Base-by-base conservation (phyloP, 257 asterid genomes). In the Penstemon davidsonii region DNA sequence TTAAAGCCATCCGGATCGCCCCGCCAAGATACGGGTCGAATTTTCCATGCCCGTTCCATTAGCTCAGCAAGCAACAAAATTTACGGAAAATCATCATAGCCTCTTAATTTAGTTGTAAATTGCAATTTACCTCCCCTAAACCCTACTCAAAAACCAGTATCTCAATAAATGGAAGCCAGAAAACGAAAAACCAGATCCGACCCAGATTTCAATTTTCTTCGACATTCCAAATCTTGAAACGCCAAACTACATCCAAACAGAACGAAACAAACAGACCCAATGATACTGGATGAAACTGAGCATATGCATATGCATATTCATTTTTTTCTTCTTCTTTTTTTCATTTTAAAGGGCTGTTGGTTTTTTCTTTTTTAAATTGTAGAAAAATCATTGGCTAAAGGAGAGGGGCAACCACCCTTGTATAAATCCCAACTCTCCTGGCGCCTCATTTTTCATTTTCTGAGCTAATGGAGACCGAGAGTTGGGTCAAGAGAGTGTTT, bases 1-100 rank as follows among this genome's bases (percentile, higher is more conserved):
- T 60, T 75, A 64, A 61, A 40, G 11, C 2, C 71, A 49, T 72
- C 57, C 84, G 82, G 61, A 64, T 36, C 73, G 79, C 84, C 84
- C 72, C 69, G 79, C 82, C 82, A 80, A 80, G 84, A 73, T 74
- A 61, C 64, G 79, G 72, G 64, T 47, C 72, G 52, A 50, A 0
- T 40, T n/a, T 6, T 54, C 74, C 12, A 5, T 41, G n/a, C 74
- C 80, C 77, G 66, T 44, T 56, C 78, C 66, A 59, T 52, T 69
- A 76, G 82, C 85, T 70, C 80, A 73, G 61, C 18, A 37, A 49
- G 68, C 64, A 37, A 3, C 4, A 40, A 42, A 36, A 54, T 52
- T 6, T 1, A 33, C 7, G 55, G n/a, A 44, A 55, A 3, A 72
- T 79, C 84, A 72, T 72, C 84, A 77, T 71, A 58, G 82, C 82